Evolutionary conservation across 768 basidiomycete species (phyloP), one percentile per base, ranked within the genome.

Genomic region (Panellus pusillus): DNA sequence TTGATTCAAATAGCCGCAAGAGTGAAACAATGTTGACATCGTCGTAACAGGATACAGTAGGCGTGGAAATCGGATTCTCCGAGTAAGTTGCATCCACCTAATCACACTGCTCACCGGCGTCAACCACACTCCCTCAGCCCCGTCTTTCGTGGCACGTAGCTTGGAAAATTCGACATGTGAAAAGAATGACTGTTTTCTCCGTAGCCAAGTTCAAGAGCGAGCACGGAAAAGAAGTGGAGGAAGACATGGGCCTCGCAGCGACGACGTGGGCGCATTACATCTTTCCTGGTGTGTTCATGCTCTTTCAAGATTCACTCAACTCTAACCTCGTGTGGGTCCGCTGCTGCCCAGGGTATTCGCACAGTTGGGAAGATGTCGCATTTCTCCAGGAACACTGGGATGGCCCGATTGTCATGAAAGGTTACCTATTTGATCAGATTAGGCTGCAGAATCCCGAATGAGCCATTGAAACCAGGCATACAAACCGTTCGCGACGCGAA

Each of bases 381-480:
- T 74, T 79, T 52, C 54, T 82, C 36, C 64, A 69, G 37, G 67
- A 72, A 20, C 69, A 77, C 31, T 82, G 79, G 79, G 74, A 77
- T 6, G 79, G 80, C 0, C 78, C 70, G 31, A 60, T 82, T 19
- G 65, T 81, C 5, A 55, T 80, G 47, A 81, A 80, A 62, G 79
- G n/a, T n/a, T n/a, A n/a, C n/a, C n/a, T n/a, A n/a, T n/a, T n/a
- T n/a, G n/a, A n/a, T n/a, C n/a, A n/a, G n/a, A n/a, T n/a, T n/a
- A n/a, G n/a, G n/a, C n/a, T n/a, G n/a, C n/a, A n/a, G n/a, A n/a
- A n/a, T n/a, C n/a, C n/a, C n/a, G n/a, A n/a, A n/a, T n/a, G n/a
- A n/a, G n/a, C n/a, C n/a, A n/a, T n/a, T n/a, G n/a, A n/a, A n/a
- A n/a, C n/a, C n/a, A n/a, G n/a, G 78, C 1, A 76, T 82, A 47